Evolutionary conservation across 1,139 yeast genomes (phyloP).

Genomic region (Zhuliangozyma blackwelliae): DNA sequence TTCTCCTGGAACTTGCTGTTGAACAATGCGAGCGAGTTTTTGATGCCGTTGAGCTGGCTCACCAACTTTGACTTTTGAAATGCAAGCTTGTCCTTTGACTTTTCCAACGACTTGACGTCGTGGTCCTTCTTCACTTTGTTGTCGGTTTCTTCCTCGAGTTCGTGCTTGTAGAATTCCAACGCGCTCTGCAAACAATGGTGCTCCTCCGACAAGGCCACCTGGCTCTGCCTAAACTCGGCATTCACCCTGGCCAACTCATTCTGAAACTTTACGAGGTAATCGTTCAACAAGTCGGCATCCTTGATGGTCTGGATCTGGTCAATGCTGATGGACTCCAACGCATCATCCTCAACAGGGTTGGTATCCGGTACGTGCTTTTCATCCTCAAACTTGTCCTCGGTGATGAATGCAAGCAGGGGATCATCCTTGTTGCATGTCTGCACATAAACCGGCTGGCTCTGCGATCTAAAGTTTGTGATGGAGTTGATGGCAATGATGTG

Average conservation of each 20-base stretch:
- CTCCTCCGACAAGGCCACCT: constrained; percentile 19
- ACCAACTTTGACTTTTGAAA: constrained; percentile 30
- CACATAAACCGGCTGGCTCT: constrained; percentile 27
- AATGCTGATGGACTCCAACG: constrained; percentile 11
- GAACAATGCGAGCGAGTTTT: constrained; percentile 15
- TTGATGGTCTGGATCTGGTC: constrained; percentile 17
- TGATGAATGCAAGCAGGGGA: constrained; percentile 6
- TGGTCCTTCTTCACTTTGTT: constrained; percentile 26
- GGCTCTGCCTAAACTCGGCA: constrained; percentile 22
- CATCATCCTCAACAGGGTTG: neutral
- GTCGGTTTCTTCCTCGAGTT: constrained; percentile 31
- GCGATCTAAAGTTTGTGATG: constrained; percentile 33
- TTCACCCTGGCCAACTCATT: constrained; percentile 24
- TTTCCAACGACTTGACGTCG: constrained; percentile 32
- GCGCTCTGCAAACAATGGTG: constrained; percentile 18
- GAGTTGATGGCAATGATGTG: constrained; percentile 40
- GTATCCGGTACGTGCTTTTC: constrained; percentile 1
- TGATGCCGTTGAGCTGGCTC: constrained; percentile 22
- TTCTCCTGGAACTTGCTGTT: constrained; percentile 21
- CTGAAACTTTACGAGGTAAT: constrained; percentile 24
- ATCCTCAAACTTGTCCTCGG: constrained; percentile 7
- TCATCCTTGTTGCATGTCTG: constrained; percentile 11
- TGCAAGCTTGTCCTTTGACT: constrained; percentile 22
- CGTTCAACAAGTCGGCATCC: constrained; percentile 17
- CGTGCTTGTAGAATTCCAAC: constrained; percentile 18